Conservation (phyloP, 2,329 filamentous ascomycete species). For the Curvularia sp. region DNA sequence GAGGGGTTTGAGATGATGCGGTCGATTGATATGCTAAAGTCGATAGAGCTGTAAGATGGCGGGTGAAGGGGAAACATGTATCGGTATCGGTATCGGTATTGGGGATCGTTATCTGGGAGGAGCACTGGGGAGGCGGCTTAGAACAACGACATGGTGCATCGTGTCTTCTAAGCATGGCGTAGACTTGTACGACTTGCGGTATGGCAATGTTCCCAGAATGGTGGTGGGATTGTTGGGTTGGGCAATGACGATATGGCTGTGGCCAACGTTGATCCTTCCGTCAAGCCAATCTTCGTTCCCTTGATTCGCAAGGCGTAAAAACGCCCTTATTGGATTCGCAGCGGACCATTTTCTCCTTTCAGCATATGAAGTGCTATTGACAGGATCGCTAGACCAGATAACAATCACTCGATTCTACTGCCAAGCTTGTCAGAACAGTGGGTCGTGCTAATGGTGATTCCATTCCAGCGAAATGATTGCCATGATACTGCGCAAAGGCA, state of each 20-base stretch:
- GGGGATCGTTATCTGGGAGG: neutral
- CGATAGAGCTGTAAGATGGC: neutral
- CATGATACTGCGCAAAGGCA: conserved; percentile 10
- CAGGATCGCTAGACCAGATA: conserved; percentile 1
- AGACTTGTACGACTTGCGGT: too few relatives aligned
- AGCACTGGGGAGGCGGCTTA: too few relatives aligned
- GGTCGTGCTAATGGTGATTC: neutral
- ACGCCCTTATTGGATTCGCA: neutral
- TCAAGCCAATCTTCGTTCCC: neutral
- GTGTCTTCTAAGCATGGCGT: neutral
- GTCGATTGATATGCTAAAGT: neutral
- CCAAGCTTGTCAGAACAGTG: conserved; percentile 10
- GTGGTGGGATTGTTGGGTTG: neutral
- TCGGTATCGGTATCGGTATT: neutral
- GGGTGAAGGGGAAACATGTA: neutral
- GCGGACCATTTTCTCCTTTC: neutral
- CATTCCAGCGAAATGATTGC: neutral
- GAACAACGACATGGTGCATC: too few relatives aligned
- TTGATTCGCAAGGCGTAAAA: neutral
- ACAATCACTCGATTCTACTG: neutral
- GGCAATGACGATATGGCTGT: neutral
- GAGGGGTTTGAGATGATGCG: neutral
- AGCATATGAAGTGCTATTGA: neutral
- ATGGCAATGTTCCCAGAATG: neutral
- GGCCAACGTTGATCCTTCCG: neutral